Evolutionary conservation across 2,329 filamentous ascomycete species (phyloP).

Genomic region (Nigrograna mackinnonii): DNA sequence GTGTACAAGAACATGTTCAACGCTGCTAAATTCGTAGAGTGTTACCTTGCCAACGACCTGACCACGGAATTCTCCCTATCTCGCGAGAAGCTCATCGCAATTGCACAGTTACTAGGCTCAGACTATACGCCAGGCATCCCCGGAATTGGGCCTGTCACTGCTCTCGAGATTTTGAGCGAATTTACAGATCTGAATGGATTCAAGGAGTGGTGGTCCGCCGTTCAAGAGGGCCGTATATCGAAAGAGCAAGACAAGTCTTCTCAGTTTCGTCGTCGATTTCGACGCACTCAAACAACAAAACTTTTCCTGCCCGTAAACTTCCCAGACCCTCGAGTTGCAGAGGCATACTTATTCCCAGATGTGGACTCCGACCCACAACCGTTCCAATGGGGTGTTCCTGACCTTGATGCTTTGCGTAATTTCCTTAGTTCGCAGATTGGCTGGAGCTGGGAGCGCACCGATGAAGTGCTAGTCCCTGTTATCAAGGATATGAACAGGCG

Average conservation of each 20-base stretch:
- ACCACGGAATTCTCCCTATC: slow-evolving; percentile 88
- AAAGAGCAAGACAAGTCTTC: slow-evolving; percentile 60
- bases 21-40: slow-evolving; percentile 95
- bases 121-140: slow-evolving; percentile 94
- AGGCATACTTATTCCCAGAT: slow-evolving; percentile 84
- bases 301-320: slow-evolving; percentile 83
- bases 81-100: slow-evolving; percentile 82
- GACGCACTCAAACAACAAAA: slow-evolving; percentile 76
- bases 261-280: slow-evolving; percentile 83
- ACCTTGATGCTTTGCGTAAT: slow-evolving; percentile 79
- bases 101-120: slow-evolving; percentile 88
- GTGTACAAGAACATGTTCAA: slow-evolving; percentile 99
- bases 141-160: slow-evolving; percentile 91
- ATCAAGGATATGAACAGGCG: slow-evolving; percentile 93
- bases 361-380: slow-evolving; percentile 77
- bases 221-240: slow-evolving; percentile 69
- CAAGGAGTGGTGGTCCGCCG: slow-evolving; percentile 81
- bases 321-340: slow-evolving; percentile 75
- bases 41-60: slow-evolving; percentile 82
- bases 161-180: slow-evolving; percentile 90
- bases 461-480: slow-evolving; percentile 94
- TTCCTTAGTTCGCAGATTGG: slow-evolving; percentile 93
- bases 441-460: slow-evolving; percentile 88
- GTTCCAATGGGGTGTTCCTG: slow-evolving; percentile 96
- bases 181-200: slow-evolving; percentile 79